Percentiles rank a stretch among this genome's conserved stretches.
Evolutionary conservation across 2,329 filamentous ascomycete species (phyloP).

Genomic region (Aschersonia sp.): DNA sequence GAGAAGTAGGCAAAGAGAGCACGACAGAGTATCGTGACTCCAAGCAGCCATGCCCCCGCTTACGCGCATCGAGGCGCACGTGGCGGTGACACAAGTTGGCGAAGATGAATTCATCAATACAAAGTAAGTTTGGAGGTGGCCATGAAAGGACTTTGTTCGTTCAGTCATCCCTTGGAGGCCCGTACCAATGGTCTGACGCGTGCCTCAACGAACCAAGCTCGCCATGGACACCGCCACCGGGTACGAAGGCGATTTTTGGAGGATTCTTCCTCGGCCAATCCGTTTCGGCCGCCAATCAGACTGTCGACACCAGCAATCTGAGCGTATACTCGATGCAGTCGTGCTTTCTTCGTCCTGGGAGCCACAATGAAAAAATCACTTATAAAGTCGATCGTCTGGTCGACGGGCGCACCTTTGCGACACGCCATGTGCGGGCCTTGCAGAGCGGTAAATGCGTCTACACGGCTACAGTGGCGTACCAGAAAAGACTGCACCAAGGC

Average conservation of each 20-base stretch:
- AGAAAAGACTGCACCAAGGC: background rate
- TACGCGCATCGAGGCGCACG: background rate
- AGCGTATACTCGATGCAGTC: background rate
- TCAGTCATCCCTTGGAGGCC: no score
- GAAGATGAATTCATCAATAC: background rate
- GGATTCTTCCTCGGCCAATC: background rate
- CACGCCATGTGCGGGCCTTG: background rate
- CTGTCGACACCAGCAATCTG: background rate
- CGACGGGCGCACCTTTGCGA: background rate
- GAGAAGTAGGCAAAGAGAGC: no score
- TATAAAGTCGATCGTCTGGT: background rate
- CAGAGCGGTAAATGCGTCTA: background rate
- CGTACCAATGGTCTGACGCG: no score
- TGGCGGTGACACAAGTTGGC: background rate
- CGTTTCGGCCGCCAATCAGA: background rate
- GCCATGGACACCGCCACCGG: background rate
- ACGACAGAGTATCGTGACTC: background rate
- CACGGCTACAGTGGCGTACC: background rate
- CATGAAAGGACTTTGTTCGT: background rate
- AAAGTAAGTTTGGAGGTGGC: background rate
- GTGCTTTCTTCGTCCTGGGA: background rate
- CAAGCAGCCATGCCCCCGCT: background rate
- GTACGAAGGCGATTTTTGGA: background rate
- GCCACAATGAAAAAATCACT: background rate
- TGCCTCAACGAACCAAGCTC: background rate